Percentiles rank a stretch among this genome's conserved stretches.
These are phyloP conservation scores for Ogataea dorogensis DNA, from an alignment of 805 yeast species.

Conservation along the genomic window DNA sequence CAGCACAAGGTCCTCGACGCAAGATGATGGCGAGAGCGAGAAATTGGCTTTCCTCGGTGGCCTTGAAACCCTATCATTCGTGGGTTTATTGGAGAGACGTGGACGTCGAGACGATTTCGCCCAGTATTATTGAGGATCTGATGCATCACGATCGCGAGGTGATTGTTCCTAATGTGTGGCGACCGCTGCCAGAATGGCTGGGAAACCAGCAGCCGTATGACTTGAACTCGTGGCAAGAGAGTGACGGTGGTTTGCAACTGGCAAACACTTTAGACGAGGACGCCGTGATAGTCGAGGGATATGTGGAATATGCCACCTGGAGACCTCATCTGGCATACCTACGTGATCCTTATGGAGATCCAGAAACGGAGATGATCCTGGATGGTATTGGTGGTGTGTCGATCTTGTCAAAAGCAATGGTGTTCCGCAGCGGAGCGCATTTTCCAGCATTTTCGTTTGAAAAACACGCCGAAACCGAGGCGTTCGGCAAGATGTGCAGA, in stretches of 20 bases:
- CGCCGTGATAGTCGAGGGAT: conserved; percentile 96
- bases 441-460: conserved; percentile 96
- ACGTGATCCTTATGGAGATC: conserved; percentile 93
- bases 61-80: conserved; percentile 86
- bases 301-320: conserved; percentile 97
- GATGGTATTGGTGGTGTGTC: conserved; percentile 99
- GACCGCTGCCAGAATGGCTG: conserved; percentile 84
- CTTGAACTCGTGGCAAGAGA: conserved; percentile 82
- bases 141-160: conserved; percentile 92
- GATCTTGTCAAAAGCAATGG: conserved; percentile 80
- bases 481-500: conserved; percentile 86
- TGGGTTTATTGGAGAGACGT: conserved; percentile 99
- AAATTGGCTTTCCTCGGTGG: conserved; percentile 87
- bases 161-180: conserved; percentile 93
- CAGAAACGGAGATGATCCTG: conserved; percentile 86
- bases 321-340: conserved; percentile 94
- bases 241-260: conserved; percentile 74
- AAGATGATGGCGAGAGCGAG: conserved; percentile 95
- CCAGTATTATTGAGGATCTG: conserved; percentile 81
- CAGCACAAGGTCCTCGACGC: conserved; percentile 93
- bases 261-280: conserved; percentile 84
- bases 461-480: conserved; percentile 97
- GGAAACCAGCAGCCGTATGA: conserved; percentile 86
- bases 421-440: conserved; percentile 84
- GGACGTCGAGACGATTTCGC: conserved; percentile 89